Evolutionary conservation across 306 rosid species (phyloP).

Genomic region (Medicago ruthenica): DNA sequence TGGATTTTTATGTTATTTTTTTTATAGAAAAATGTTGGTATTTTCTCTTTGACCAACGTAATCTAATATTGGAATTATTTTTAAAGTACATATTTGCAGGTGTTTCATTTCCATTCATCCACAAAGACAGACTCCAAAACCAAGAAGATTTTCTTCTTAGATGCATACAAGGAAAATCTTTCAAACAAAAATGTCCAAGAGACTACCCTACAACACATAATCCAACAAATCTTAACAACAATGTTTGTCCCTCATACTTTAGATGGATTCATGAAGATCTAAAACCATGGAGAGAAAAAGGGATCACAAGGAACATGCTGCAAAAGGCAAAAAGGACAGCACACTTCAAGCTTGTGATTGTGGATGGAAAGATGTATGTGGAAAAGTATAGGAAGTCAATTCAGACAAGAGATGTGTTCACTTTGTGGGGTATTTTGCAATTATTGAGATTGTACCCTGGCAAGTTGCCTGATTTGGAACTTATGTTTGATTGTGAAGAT

Average conservation of each 20-base stretch:
- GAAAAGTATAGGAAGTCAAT: conserved; percentile 61
- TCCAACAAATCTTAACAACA: conserved; percentile 28
- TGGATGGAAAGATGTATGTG: conserved; percentile 65
- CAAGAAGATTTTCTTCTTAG: conserved; percentile 2
- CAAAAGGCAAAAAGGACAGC: conserved; percentile 59
- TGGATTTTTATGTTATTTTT: background rate
- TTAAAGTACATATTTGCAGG: conserved; percentile 9
- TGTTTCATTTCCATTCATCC: conserved; percentile 3
- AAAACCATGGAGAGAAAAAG: conserved; percentile 65
- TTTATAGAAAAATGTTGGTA: background rate
- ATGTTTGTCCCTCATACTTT: conserved; percentile 72
- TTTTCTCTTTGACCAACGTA: background rate
- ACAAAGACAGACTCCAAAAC: background rate
- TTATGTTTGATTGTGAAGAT: conserved; percentile 81
- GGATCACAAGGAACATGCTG: conserved; percentile 73
- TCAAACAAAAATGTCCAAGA: conserved; percentile 35
- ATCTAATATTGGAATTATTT: background rate
- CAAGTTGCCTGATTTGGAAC: conserved; percentile 74
- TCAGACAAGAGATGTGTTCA: conserved; percentile 75
- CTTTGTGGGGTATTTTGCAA: conserved; percentile 83
- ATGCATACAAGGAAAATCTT: background rate
- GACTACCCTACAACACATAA: conserved; percentile 50
- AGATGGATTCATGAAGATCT: conserved; percentile 88
- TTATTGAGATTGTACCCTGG: conserved; percentile 72
- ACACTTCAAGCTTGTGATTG: conserved; percentile 66